A percentile compares a stretch with the other conserved stretches of the same genome.
phyloP scores from a whole-genome alignment of 2,329 filamentous ascomycete genomes.

The Sarocladium strictum region DNA sequence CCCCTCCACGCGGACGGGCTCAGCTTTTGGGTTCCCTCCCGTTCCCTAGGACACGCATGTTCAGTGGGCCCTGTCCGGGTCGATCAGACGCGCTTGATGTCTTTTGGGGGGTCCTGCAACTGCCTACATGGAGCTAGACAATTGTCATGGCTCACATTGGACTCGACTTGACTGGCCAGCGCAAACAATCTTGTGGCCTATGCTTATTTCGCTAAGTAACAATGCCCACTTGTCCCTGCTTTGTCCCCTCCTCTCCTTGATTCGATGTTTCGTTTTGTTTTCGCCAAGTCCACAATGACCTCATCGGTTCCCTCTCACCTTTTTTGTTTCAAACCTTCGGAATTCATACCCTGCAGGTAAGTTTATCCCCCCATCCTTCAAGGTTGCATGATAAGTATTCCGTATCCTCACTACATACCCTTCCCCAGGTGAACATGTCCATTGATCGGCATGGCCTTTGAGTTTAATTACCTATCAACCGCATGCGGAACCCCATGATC shows the following conservation, averaged over 20 bases:
- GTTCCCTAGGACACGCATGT: background rate
- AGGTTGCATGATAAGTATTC: too few relatives aligned
- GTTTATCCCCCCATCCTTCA: too few relatives aligned
- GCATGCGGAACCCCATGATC: slow-evolving; percentile 17
- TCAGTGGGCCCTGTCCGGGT: background rate
- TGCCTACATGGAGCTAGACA: background rate
- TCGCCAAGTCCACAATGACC: background rate
- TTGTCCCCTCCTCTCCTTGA: background rate
- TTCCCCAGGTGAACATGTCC: too few relatives aligned
- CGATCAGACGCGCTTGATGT: background rate
- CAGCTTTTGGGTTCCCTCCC: too few relatives aligned
- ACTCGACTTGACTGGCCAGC: background rate
- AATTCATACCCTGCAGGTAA: background rate
- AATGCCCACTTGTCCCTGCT: background rate
- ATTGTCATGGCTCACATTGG: background rate
- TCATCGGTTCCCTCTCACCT: background rate
- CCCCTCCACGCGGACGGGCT: too few relatives aligned
- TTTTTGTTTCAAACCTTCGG: too few relatives aligned
- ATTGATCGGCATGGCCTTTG: background rate
- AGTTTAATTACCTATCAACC: background rate
- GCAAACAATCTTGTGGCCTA: slow-evolving; percentile 1
- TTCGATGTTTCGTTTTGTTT: background rate
- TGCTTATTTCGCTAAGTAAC: background rate
- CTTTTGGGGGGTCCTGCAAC: background rate
- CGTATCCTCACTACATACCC: too few relatives aligned